Percentiles rank a stretch among this genome's conserved stretches.
Evolutionary conservation across 148 eudicot genomes (phyloP).

Genomic region (Diospyros kaki): DNA sequence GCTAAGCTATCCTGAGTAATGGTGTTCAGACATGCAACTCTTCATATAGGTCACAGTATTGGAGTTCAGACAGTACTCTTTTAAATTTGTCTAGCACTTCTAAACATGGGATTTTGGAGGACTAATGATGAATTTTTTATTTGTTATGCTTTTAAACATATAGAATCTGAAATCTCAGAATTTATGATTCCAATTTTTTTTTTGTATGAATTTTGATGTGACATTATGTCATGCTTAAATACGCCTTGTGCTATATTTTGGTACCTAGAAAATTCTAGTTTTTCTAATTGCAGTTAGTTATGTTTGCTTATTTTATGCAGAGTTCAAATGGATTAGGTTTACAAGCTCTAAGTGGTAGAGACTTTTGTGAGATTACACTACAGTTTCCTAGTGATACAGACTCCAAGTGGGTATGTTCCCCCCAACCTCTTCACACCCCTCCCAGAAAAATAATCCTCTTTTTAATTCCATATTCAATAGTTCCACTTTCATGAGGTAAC

Average conservation of each 20-base stretch:
- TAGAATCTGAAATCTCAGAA: background rate
- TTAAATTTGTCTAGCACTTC: background rate
- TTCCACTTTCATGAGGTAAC: constrained; percentile 8
- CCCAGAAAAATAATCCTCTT: too few species aligned
- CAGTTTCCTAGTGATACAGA: constrained; percentile 73
- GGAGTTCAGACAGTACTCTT: background rate
- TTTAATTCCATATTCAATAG: background rate
- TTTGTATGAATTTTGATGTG: background rate
- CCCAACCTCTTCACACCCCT: background rate
- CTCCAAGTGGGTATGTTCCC: constrained; percentile 75
- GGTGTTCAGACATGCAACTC: too few species aligned
- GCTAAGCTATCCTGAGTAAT: background rate
- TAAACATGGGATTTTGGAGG: background rate
- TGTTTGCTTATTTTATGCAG: constrained; percentile 32
- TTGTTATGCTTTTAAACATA: background rate
- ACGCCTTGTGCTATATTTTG: background rate
- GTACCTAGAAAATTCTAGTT: background rate
- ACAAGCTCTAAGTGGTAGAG: constrained; percentile 47
- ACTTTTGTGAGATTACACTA: constrained; percentile 62
- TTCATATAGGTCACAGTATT: background rate
- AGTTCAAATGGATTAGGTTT: constrained; percentile 81
- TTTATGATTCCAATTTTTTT: background rate
- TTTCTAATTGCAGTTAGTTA: background rate
- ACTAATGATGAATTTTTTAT: background rate
- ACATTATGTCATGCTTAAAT: background rate